Conservation (phyloP, 116 monocot species). For the Zostera marina region DNA sequence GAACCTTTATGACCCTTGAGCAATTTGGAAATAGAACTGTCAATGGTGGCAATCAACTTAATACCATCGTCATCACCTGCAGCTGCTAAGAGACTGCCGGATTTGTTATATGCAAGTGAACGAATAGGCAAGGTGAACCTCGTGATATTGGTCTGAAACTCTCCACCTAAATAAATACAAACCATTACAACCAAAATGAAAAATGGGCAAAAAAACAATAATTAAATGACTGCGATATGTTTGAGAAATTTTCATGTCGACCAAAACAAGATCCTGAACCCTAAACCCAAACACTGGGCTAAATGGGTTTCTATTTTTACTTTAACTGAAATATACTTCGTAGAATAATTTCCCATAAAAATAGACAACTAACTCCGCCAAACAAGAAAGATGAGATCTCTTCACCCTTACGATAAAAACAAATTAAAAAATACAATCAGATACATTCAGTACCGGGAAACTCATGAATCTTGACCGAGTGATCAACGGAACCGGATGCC, state of each 20-base stretch:
- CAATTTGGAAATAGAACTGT: conserved; percentile 70
- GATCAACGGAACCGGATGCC: conserved; percentile 88
- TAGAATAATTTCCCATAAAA: too few species aligned
- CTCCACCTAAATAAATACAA: conserved; percentile 33
- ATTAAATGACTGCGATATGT: background rate
- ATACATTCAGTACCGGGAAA: conserved; percentile 43
- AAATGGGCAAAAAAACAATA: background rate
- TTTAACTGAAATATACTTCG: background rate
- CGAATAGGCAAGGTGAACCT: conserved; percentile 89
- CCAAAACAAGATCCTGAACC: conserved; percentile 1
- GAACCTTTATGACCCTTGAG: conserved; percentile 82
- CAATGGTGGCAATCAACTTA: conserved; percentile 86
- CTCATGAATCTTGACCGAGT: conserved; percentile 76
- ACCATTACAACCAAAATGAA: background rate
- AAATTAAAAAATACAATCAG: background rate
- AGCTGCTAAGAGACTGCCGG: conserved; percentile 83
- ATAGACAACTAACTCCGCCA: too few species aligned
- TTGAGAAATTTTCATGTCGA: background rate
- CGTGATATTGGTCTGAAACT: conserved; percentile 84
- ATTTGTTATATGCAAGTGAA: conserved; percentile 73
- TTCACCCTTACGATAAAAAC: too few species aligned
- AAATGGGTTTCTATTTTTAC: background rate
- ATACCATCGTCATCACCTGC: conserved; percentile 98
- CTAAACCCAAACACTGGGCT: background rate
- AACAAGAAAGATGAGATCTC: too few species aligned